Conservation (phyloP, 2,329 filamentous ascomycete species). For the Escovopsis weberi region DNA sequence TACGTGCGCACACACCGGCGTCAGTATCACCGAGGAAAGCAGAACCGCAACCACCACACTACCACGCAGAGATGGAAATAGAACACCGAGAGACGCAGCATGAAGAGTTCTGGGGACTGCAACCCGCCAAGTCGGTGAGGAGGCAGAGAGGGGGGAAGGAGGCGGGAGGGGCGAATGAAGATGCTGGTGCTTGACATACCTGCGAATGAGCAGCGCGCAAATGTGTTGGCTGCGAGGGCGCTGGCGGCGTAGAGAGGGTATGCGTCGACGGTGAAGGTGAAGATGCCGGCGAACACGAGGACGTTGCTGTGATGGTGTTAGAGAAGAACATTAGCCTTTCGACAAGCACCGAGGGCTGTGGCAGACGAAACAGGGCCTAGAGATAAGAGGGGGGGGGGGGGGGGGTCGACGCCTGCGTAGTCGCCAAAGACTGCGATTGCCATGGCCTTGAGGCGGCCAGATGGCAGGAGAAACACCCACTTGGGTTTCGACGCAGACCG, state of each 20-base stretch:
- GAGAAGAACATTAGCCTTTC: neutral
- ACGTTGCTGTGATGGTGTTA: conserved; percentile 41
- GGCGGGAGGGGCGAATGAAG: no score
- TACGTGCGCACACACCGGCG: conserved; percentile 1
- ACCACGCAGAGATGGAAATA: no score
- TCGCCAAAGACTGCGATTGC: no score
- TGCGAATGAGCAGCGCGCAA: conserved; percentile 64
- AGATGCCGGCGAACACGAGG: conserved; percentile 69
- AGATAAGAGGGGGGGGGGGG: neutral
- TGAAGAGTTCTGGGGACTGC: no score
- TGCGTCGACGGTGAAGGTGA: conserved; percentile 75
- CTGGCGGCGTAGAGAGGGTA: conserved; percentile 63
- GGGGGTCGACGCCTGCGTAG: no score
- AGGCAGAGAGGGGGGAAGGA: no score
- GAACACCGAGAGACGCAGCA: neutral
- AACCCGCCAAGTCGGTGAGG: no score
- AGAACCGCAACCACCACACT: no score
- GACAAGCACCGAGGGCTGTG: conserved; percentile 13
- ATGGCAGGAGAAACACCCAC: no score
- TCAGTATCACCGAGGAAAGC: conserved; percentile 5
- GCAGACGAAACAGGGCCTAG: no score
- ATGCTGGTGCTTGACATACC: conserved; percentile 23
- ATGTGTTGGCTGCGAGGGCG: conserved; percentile 72
- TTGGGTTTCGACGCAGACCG: no score
- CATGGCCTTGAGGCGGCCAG: no score